Evolutionary conservation across 2,329 filamentous ascomycete species (phyloP).

Genomic region (Scedosporium dehoogii): DNA sequence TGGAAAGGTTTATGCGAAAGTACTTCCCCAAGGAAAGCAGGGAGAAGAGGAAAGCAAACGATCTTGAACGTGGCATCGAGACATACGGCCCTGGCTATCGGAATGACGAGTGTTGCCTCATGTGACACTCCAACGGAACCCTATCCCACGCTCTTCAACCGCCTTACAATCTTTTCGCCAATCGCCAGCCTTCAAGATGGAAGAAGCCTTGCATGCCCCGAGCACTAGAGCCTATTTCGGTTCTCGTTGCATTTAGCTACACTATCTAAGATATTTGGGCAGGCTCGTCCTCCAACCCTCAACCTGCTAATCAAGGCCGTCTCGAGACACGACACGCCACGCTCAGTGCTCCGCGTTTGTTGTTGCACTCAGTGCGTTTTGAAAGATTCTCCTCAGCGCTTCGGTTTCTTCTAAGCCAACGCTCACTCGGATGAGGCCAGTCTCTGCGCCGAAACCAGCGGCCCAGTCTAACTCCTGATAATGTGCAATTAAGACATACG

Average conservation of each 20-base stretch:
- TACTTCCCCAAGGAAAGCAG: conserved; percentile 67
- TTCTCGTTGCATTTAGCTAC: too few relatives aligned
- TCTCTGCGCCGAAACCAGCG: conserved; percentile 68
- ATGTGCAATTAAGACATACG: conserved; percentile 86
- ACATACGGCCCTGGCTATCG: conserved; percentile 59
- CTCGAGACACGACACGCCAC: too few relatives aligned
- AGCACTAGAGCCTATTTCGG: not conserved
- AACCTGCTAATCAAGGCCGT: too few relatives aligned
- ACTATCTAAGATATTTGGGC: too few relatives aligned
- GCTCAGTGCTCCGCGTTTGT: not conserved
- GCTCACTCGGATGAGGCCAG: conserved; percentile 73
- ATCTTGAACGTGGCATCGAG: conserved; percentile 64
- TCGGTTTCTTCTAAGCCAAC: conserved; percentile 76
- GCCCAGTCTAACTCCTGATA: conserved; percentile 92
- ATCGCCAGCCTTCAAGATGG: too few relatives aligned
- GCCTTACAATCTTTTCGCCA: too few relatives aligned
- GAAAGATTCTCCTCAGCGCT: conserved; percentile 54
- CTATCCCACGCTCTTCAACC: not conserved
- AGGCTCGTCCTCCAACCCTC: too few relatives aligned
- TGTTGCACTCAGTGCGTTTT: conserved; percentile 57
- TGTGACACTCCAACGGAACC: conserved; percentile 30
- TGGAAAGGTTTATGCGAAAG: conserved; percentile 59
- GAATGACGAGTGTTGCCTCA: conserved; percentile 47
- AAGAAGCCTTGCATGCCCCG: not conserved
- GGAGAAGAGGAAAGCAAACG: conserved; percentile 60